Base-by-base conservation (phyloP, 805 yeast genomes). In the Nakazawaea molendinolei region DNA sequence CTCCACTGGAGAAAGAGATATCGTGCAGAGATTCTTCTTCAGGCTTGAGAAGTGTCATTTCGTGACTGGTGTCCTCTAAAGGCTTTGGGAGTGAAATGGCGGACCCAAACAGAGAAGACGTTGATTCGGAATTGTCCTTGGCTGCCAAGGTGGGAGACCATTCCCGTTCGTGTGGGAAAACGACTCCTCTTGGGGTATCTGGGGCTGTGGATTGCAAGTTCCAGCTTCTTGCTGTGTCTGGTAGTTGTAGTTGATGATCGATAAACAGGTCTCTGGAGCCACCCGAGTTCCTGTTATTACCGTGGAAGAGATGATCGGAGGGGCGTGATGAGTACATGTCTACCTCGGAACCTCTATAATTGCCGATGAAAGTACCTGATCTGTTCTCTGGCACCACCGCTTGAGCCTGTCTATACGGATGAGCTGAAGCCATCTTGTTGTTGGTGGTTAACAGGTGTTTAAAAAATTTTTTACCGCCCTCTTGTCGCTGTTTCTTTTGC, bases 391-490 rank as follows among this genome's bases (percentile, higher is more conserved):
- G n/a, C n/a, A 14, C 8, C 17, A 28, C 12, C 13, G 30, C 21
- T 13, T 24, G 30, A 4, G 33, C 39, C 23, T 36, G 34, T 30
- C 39, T 25, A 26, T 36, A 36, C 5, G 39, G 39, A 31, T 36
- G 39, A 26, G 39, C 29, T 3, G 39, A 31, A 14, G 39, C 20
- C 39, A 35, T 35, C 8, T 10, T 23, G 7, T 13, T n/a, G n/a
- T n/a, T n/a, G n/a, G n/a, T n/a, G n/a, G n/a, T n/a, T n/a, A n/a
- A n/a, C n/a, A n/a, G n/a, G n/a, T n/a, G n/a, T n/a, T n/a, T n/a
- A n/a, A n/a, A n/a, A n/a, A n/a, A n/a, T n/a, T n/a, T n/a, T n/a
- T n/a, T n/a, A n/a, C n/a, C n/a, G n/a, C n/a, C n/a, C n/a, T n/a
- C n/a, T n/a, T n/a, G n/a, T n/a, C n/a, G n/a, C n/a, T n/a, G n/a